These are phyloP conservation scores for Aurantiochytrium sp. DNA, from an alignment of 108 stramenopile species.

Conservation along the genomic window DNA sequence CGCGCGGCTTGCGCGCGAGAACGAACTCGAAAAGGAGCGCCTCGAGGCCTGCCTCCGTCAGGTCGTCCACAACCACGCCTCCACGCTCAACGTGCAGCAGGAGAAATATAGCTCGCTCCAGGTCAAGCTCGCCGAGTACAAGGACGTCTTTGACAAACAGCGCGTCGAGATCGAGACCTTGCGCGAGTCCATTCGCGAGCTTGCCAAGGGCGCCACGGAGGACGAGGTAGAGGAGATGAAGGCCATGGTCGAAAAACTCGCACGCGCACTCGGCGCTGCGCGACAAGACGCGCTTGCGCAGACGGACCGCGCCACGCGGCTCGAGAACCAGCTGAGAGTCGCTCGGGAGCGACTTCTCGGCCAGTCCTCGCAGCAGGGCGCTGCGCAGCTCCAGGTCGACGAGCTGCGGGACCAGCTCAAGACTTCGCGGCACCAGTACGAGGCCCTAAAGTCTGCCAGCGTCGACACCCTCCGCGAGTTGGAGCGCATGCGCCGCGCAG, in stretches of 20 bases:
- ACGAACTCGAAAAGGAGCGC: constrained; percentile 43
- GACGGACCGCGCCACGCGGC: not conserved
- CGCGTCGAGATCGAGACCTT: constrained; percentile 37
- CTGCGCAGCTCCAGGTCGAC: not conserved
- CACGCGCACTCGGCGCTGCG: not conserved
- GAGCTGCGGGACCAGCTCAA: not conserved
- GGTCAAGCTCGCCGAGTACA: constrained; percentile 43
- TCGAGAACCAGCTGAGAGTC: not conserved
- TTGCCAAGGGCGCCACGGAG: not conserved
- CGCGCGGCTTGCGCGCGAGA: constrained; percentile 34
- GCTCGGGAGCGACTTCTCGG: not conserved
- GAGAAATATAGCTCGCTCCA: constrained; percentile 43
- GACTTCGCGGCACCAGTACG: not conserved
- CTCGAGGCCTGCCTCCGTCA: constrained; percentile 45
- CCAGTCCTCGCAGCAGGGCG: not conserved
- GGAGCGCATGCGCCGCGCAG: not conserved
- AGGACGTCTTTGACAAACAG: constrained; percentile 40
- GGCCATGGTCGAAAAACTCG: constrained; percentile 24
- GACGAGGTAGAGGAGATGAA: not conserved
- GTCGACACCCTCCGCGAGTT: not conserved
- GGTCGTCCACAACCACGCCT: constrained; percentile 46
- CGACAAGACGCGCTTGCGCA: not conserved
- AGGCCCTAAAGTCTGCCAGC: constrained; percentile 13
- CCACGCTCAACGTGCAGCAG: constrained; percentile 43
- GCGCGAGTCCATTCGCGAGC: constrained; percentile 26